Base-by-base conservation (phyloP, 345 rosid species). In the Schrenkiella parvula region DNA sequence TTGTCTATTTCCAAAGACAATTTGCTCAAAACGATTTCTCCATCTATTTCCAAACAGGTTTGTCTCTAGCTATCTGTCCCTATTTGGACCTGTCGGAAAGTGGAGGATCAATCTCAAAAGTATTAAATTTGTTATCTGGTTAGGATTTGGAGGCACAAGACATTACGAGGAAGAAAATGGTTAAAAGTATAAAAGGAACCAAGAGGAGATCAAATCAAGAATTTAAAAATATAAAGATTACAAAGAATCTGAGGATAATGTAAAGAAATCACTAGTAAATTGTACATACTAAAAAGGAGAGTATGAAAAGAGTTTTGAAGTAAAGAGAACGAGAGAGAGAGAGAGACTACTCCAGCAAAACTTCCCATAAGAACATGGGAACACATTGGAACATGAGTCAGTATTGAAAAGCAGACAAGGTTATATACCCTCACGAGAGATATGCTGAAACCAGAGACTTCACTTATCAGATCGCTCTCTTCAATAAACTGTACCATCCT, bases 291-390 rank as follows among this genome's bases (percentile, higher is more conserved):
- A 67, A 67, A 56, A 50, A 8, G 48, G 55, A 31, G 70, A 41
- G 18, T 29, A n/a, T 28, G 64, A 64, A 46, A 46, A 46, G 59
- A 73, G 77, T 34, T 28, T 53, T 35, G 4, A 28, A 23, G 29
- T 7, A 59, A 14, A 48, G 59, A 47, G 21, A 63, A 2, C 60
- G 38, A 54, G 37, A 43, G 44, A 70, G 41, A 55, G 47, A 72
- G 4, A 66, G 65, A 39, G 19, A 57, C 53, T 58, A 58, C 42
- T 74, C 67, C 68, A 59, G 19, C 73, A 74, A 74, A 74, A 74
- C 64, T 74, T 67, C 68, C 78, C 78, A 57, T 50, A 28, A 74
- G 53, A 47, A 59, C 41, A 29, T 66, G 68, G 78, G 78, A 50
- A 68, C 52, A 53, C 51, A 25, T 39, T 17, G 42, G 71, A 66